Evolutionary conservation across 2,329 filamentous ascomycete genomes (phyloP), one percentile per base, ranked within the genome.

Genomic region (Verticillium dahliae): DNA sequence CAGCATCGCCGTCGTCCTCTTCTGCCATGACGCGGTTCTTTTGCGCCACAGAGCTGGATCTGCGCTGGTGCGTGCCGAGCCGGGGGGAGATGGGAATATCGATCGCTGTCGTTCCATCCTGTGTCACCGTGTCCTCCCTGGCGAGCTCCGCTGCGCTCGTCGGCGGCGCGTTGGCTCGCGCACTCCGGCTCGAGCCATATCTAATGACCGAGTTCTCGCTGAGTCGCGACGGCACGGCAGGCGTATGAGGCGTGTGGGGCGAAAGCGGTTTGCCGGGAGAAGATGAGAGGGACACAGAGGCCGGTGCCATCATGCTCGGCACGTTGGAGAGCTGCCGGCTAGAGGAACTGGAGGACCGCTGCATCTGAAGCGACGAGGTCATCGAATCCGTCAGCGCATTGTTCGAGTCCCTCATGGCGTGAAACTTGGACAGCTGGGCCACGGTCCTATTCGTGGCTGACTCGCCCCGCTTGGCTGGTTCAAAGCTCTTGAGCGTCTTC

Each of bases 251-350:
- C 0, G 91, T 97, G 70, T 94, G 92, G 10, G 90, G 92, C 2
- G 92, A 97, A 18, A 96, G 84, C 0, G 92, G 91, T 69, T 97
- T 97, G 61, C 90, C 91, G 1, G 93, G 93, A 10, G 93, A 97
- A 0, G 92, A 94, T 1, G 91, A 94, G 11, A 89, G 88, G 4
- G 93, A 97, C 66, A 92, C 81, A 0, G 90, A 92, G 4, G 89
- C 89, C 1, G 92, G 82, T 60, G 91, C 89, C 14, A 77, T 75
- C 73, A 92, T 91, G 63, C 89, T 81, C 2, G 85, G 83, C 3
- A 86, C 81, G 64, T 85, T 85, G 10, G 81, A 77, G 57, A 87
- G 69, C 61, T 86, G 85, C 34, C 85, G 77, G 66, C 85, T 87
- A 0, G 85, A 87, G 0, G 92, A 91, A 62, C 86, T 90, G 4